Evolutionary conservation across 148 eudicot genomes (phyloP).

Genomic region (Persicaria maculosa): DNA sequence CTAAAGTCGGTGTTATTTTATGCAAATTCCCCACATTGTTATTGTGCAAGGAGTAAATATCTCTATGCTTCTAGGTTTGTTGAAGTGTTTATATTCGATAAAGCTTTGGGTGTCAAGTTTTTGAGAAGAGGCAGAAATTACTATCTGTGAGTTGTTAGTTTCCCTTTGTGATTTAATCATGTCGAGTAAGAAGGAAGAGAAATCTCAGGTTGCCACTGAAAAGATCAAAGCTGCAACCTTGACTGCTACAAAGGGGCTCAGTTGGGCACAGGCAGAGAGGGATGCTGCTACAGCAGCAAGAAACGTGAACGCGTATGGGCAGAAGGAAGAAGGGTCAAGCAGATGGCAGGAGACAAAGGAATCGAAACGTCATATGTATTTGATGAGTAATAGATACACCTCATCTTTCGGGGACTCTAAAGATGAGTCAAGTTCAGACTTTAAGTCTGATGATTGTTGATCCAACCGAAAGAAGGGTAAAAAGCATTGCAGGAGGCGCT

Average conservation of each 20-base stretch:
- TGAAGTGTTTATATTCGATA: not conserved
- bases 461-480: constrained; percentile 52
- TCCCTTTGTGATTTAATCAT: constrained; percentile 12
- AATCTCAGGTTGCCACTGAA: constrained; percentile 74
- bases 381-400: constrained; percentile 53
- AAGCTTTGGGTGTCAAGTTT: not conserved
- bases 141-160: not conserved
- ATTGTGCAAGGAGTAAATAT: not conserved
- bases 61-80: not conserved
- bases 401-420: constrained; percentile 76
- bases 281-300: constrained; percentile 94
- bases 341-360: constrained; percentile 99
- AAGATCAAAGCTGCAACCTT: constrained; percentile 78
- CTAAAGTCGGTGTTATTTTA: not conserved
- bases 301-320: constrained; percentile 97
- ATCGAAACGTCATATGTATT: constrained; percentile 90
- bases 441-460: constrained; percentile 47
- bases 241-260: constrained; percentile 88
- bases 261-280: constrained; percentile 94
- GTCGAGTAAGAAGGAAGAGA: constrained; percentile 77
- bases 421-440: constrained; percentile 54
- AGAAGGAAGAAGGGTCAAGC: constrained; percentile 98
- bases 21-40: not conserved
- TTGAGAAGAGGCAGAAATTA: not conserved
- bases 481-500: constrained; percentile 57